A percentile compares a stretch with the other conserved stretches of the same genome.
Evolutionary conservation across 257 asterid genomes (phyloP).

Genomic region (Solanum sejunctum): DNA sequence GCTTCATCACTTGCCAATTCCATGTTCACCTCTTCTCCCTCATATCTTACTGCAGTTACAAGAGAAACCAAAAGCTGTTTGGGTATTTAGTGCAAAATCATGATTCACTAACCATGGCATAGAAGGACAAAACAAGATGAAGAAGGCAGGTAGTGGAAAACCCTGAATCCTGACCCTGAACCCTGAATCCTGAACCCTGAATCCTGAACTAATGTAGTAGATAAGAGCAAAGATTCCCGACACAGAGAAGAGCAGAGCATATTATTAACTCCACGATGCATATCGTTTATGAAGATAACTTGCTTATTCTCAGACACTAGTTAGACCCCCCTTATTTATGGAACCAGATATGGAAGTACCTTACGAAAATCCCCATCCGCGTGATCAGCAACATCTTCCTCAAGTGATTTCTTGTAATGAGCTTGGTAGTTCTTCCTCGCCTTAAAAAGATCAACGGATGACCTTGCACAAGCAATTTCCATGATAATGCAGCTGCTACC

Average conservation of each 20-base stretch:
- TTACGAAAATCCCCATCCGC: constrained; percentile 59
- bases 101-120: neutral
- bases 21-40: constrained; percentile 73
- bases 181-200: too few relatives aligned
- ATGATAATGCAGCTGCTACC: constrained; percentile 44
- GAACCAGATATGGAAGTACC: constrained; percentile 21
- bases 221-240: neutral
- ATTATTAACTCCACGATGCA: neutral
- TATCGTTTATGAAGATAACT: neutral
- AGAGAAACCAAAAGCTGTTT: constrained; percentile 85
- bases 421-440: constrained; percentile 53
- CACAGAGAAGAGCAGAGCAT: neutral
- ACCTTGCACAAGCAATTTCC: constrained; percentile 76
- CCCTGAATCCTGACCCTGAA: too few relatives aligned
- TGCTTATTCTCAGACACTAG: neutral
- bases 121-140: neutral
- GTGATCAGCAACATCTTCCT: constrained; percentile 84
- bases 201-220: neutral
- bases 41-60: constrained; percentile 71
- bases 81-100: neutral
- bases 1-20: constrained; percentile 67
- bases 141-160: neutral
- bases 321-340: neutral
- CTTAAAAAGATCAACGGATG: constrained; percentile 45
- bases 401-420: constrained; percentile 64